A percentile compares a stretch with the other conserved stretches of the same genome.
These are phyloP conservation scores for Groenewaldozyma auringiensis DNA, from an alignment of 1,139 yeast genomes.

Conservation along the genomic window DNA sequence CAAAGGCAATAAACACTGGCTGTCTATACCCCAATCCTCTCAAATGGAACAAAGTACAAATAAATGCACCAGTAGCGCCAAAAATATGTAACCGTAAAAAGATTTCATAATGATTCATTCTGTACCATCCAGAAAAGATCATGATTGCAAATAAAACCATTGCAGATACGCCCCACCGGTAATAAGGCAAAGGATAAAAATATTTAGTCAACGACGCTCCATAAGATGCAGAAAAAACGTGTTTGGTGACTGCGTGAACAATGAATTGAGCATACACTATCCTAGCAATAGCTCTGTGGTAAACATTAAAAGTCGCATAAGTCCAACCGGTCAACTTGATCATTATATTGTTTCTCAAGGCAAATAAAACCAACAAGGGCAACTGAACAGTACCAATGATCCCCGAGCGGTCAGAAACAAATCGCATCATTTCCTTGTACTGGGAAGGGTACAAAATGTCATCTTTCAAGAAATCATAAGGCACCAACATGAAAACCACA, in stretches of 20 bases:
- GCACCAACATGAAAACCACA: slow-evolving; percentile 36
- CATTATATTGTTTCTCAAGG: slow-evolving; percentile 53
- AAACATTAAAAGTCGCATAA: slow-evolving; percentile 49
- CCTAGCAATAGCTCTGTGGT: slow-evolving; percentile 56
- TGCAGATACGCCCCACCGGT: slow-evolving; percentile 53
- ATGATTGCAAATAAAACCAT: slow-evolving; percentile 41
- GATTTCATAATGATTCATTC: slow-evolving; percentile 41
- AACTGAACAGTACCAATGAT: slow-evolving; percentile 50
- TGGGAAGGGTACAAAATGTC: slow-evolving; percentile 37
- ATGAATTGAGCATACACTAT: slow-evolving; percentile 42
- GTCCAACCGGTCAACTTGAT: slow-evolving; percentile 56
- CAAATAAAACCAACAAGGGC: slow-evolving; percentile 50
- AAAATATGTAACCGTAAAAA: slow-evolving; percentile 41
- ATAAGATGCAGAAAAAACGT: slow-evolving; percentile 30
- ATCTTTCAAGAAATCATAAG: slow-evolving; percentile 36
- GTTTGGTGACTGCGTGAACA: slow-evolving; percentile 34
- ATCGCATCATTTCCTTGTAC: slow-evolving; percentile 38
- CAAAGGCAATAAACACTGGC: slow-evolving; percentile 35
- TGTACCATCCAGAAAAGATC: slow-evolving; percentile 44
- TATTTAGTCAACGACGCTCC: slow-evolving; percentile 28
- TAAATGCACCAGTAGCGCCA: slow-evolving; percentile 36
- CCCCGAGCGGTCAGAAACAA: slow-evolving; percentile 52
- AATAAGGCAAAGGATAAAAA: slow-evolving; percentile 31
- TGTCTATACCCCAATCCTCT: slow-evolving; percentile 42
- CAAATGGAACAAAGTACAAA: slow-evolving; percentile 45